Percentiles rank a stretch among this genome's conserved stretches.
Evolutionary conservation across 495 filamentous ascomycete species (phyloP).

Genomic region (Acidiella bohemica): DNA sequence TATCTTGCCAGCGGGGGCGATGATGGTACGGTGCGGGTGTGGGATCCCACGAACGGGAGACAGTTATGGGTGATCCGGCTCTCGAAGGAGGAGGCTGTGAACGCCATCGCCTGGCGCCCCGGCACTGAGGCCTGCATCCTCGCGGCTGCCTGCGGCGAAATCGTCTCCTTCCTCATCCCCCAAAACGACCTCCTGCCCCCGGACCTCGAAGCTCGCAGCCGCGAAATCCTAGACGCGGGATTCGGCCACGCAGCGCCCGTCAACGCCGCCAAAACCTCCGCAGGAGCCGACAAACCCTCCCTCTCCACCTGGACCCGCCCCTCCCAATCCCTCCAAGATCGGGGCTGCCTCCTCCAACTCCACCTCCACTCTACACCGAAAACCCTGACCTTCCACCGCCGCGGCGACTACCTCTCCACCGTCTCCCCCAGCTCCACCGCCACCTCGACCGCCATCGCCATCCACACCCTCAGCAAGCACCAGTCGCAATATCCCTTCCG

Average conservation of each 20-base stretch:
- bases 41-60: conserved; percentile 76
- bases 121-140: conserved; percentile 64
- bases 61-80: conserved; percentile 76
- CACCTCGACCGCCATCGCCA: conserved; percentile 73
- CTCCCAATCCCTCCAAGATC: conserved; percentile 52
- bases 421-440: conserved; percentile 71
- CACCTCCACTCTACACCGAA: conserved; percentile 49
- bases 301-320: conserved; percentile 75
- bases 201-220: conserved; percentile 56
- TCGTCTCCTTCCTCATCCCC: conserved; percentile 71
- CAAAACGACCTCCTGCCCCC: conserved; percentile 43
- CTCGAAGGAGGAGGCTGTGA: conserved; percentile 68
- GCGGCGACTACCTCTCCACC: conserved; percentile 87
- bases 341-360: conserved; percentile 69
- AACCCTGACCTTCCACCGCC: conserved; percentile 86
- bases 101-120: conserved; percentile 81
- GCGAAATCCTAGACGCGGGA: conserved; percentile 67
- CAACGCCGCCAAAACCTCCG: conserved; percentile 36
- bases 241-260: conserved; percentile 78
- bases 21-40: conserved; percentile 82
- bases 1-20: conserved; percentile 87
- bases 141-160: conserved; percentile 70
- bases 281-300: conserved; percentile 48
- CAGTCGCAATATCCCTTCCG: conserved; percentile 89
- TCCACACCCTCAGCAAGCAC: conserved; percentile 91